A percentile compares a stretch with the other conserved stretches of the same genome.
phyloP scores from a whole-genome alignment of 345 rosid genomes.

The Euphorbia tirucalli region DNA sequence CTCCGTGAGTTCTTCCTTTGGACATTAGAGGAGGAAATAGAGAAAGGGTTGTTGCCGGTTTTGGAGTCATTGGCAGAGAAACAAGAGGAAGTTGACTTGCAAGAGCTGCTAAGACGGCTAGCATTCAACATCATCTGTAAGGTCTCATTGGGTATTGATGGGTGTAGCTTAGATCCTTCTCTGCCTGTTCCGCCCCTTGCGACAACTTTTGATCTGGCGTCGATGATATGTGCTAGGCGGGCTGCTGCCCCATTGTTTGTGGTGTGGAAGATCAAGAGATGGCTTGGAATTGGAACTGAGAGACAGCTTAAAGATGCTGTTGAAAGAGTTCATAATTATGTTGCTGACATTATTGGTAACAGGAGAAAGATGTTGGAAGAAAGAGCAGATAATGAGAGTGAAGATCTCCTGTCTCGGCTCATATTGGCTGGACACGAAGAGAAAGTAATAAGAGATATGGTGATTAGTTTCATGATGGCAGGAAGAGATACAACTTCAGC shows the following conservation, averaged over 20 bases:
- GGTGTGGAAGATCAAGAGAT: slow-evolving; percentile 32
- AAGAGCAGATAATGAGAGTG: background rate
- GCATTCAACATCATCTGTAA: slow-evolving; percentile 26
- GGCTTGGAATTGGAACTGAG: slow-evolving; percentile 36
- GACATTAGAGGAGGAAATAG: slow-evolving; percentile 27
- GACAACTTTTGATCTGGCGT: slow-evolving; percentile 25
- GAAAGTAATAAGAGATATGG: slow-evolving; percentile 25
- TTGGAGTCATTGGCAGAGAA: slow-evolving; percentile 22
- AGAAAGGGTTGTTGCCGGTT: slow-evolving; percentile 21
- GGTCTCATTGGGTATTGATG: slow-evolving; percentile 25
- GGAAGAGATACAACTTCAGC: slow-evolving; percentile 37
- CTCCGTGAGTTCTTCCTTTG: slow-evolving; percentile 18
- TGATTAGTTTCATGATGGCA: slow-evolving; percentile 30
- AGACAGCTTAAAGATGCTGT: slow-evolving; percentile 25
- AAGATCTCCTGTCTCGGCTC: slow-evolving; percentile 31
- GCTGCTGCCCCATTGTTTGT: slow-evolving; percentile 24
- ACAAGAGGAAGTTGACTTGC: slow-evolving; percentile 23
- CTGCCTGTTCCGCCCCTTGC: slow-evolving; percentile 19
- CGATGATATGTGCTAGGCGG: slow-evolving; percentile 24
- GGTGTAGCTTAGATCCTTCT: slow-evolving; percentile 22
- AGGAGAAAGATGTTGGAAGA: slow-evolving; percentile 12
- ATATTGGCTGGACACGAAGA: slow-evolving; percentile 24
- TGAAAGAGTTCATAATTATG: slow-evolving; percentile 14
- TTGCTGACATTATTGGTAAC: slow-evolving; percentile 16
- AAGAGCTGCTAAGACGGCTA: slow-evolving; percentile 24